phyloP scores from a whole-genome alignment of 345 rosid genomes.

The Atalantia buxifolia region DNA sequence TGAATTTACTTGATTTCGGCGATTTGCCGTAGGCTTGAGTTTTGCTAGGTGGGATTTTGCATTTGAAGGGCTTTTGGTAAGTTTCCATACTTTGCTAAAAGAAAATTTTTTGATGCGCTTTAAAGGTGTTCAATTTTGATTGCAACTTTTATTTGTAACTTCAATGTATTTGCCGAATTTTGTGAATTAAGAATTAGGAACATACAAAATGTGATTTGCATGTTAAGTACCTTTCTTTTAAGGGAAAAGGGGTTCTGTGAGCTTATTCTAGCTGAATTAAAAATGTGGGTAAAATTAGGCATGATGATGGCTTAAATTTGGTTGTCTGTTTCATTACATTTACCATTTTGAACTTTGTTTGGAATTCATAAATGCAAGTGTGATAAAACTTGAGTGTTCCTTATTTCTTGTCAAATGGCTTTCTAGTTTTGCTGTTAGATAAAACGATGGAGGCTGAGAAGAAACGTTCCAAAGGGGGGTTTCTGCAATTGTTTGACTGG shows the following conservation, averaged over 20 bases:
- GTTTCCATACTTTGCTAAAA: not conserved
- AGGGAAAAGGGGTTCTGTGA: not conserved
- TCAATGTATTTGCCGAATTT: not conserved
- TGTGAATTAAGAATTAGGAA: not conserved
- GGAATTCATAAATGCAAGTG: not conserved
- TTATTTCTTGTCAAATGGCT: not conserved
- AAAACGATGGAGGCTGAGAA: constrained; percentile 64
- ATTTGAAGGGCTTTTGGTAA: constrained; percentile 27
- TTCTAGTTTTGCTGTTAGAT: constrained; percentile 30
- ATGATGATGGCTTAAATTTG: constrained; percentile 2
- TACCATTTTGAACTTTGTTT: not conserved
- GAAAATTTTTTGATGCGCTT: not conserved
- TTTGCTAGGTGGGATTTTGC: constrained; percentile 5
- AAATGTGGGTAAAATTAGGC: constrained; percentile 23
- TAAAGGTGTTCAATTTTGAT: not conserved
- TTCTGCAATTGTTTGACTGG: constrained; percentile 82
- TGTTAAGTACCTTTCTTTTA: not conserved
- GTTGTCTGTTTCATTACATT: not conserved
- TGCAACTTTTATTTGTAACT: not conserved
- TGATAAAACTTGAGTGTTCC: not conserved
- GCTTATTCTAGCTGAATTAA: constrained; percentile 9
- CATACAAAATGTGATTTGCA: constrained; percentile 15
- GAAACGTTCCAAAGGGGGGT: constrained; percentile 66
- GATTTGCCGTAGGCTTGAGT: constrained; percentile 16
- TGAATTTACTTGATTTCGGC: constrained; percentile 11